Conservation (phyloP, 2,329 filamentous ascomycete species). For the Pseudophaeomoniella oleicola region DNA sequence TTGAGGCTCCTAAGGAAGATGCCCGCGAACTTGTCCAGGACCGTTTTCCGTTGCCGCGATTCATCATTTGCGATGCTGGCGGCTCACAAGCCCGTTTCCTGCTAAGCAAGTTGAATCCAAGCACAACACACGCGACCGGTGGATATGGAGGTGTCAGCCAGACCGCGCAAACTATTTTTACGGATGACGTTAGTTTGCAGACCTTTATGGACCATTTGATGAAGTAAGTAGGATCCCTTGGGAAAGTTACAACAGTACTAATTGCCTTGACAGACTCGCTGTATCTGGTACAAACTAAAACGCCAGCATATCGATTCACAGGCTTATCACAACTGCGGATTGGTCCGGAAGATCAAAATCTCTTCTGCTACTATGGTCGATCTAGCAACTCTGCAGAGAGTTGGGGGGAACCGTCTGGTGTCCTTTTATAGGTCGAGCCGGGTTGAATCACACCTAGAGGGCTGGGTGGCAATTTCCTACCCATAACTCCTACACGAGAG, state of each 20-base stretch:
- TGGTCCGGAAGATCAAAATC: too few relatives aligned
- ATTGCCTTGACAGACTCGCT: constrained; percentile 25
- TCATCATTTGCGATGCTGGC: constrained; percentile 97
- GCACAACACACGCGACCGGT: constrained; percentile 86
- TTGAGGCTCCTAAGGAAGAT: constrained; percentile 93
- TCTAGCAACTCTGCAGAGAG: too few relatives aligned
- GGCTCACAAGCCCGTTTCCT: constrained; percentile 96
- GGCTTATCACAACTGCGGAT: too few relatives aligned
- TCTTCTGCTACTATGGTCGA: too few relatives aligned
- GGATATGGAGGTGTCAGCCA: constrained; percentile 82
- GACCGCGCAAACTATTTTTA: constrained; percentile 95
- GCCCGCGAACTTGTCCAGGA: constrained; percentile 93
- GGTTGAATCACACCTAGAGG: too few relatives aligned
- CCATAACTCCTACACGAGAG: too few relatives aligned
- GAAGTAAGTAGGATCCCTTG: constrained; percentile 58
- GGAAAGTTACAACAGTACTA: constrained; percentile 10
- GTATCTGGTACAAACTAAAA: constrained; percentile 34
- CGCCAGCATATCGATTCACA: too few relatives aligned
- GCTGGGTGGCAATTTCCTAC: too few relatives aligned
- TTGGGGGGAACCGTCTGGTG: too few relatives aligned
- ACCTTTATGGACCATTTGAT: constrained; percentile 99
- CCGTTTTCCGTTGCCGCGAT: constrained; percentile 92
- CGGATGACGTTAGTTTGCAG: constrained; percentile 92
- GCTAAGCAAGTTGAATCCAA: constrained; percentile 91
- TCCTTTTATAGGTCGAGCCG: too few relatives aligned